These are phyloP conservation scores for Ceratobasidium sp. DNA, from an alignment of 1,284 basidiomycete genomes.

Conservation along the genomic window DNA sequence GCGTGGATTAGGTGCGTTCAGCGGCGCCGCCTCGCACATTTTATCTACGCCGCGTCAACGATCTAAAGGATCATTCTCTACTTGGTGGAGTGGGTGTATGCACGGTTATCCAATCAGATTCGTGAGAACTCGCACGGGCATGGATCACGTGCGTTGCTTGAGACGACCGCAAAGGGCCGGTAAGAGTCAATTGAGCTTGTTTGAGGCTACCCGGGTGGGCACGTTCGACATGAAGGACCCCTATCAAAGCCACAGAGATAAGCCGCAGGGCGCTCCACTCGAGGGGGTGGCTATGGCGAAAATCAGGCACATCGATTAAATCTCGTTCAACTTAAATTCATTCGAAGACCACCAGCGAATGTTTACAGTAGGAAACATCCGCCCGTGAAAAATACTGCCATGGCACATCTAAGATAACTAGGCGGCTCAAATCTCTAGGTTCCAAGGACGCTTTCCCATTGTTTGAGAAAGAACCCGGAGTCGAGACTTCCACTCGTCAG, in stretches of 20 bases:
- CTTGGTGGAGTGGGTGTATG: constrained; percentile 19
- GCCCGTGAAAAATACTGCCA: neutral
- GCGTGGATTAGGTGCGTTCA: constrained; percentile 14
- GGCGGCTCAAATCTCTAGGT: constrained; percentile 1
- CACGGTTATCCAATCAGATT: constrained; percentile 32
- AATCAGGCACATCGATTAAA: constrained; percentile 3
- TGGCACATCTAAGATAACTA: neutral
- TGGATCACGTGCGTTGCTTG: constrained; percentile 30
- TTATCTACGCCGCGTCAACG: constrained; percentile 15
- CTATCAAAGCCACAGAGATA: neutral
- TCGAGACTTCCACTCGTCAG: constrained; percentile 89
- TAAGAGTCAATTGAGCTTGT: neutral
- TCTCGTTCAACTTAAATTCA: neutral
- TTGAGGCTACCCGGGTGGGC: neutral
- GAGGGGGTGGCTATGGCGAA: constrained; percentile 8
- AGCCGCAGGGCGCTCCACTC: neutral
- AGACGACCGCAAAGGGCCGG: neutral
- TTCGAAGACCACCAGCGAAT: neutral
- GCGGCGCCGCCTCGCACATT: neutral
- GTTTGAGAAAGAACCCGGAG: constrained; percentile 73
- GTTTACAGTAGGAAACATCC: neutral
- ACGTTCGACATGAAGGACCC: constrained; percentile 17
- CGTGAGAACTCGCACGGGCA: constrained; percentile 24
- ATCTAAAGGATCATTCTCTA: neutral
- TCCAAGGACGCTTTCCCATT: constrained; percentile 36